These are phyloP conservation scores for Petrea volubilis DNA, from an alignment of 257 asterid genomes.

Conservation along the genomic window DNA sequence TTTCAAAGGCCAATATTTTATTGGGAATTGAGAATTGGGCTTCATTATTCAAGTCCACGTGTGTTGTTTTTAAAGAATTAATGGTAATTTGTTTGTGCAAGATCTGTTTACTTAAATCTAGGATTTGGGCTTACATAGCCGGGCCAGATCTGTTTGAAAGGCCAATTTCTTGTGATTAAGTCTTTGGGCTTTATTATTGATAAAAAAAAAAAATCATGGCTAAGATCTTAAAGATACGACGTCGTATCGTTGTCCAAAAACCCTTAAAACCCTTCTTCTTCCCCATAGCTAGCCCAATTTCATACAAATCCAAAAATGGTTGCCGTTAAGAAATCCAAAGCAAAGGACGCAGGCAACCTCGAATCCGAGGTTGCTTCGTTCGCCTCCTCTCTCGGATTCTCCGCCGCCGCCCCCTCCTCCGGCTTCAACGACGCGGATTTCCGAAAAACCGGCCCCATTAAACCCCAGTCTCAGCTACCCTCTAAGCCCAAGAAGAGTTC, in stretches of 20 bases:
- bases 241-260: slow-evolving; percentile 24
- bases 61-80: too few relatives aligned
- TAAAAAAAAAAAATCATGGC: too few relatives aligned
- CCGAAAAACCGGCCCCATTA: slow-evolving; percentile 65
- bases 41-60: too few relatives aligned
- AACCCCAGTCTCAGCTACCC: slow-evolving; percentile 22
- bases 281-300: neutral
- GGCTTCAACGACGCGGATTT: slow-evolving; percentile 91
- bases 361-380: slow-evolving; percentile 75
- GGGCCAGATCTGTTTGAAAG: too few relatives aligned
- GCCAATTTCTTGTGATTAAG: too few relatives aligned
- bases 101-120: too few relatives aligned
- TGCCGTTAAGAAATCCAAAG: slow-evolving; percentile 37
- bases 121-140: too few relatives aligned
- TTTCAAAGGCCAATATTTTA: too few relatives aligned
- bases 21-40: too few relatives aligned
- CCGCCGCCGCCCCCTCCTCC: slow-evolving; percentile 46
- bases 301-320: slow-evolving; percentile 30
- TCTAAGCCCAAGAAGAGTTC: neutral
- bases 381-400: slow-evolving; percentile 84
- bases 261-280: slow-evolving; percentile 27
- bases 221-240: too few relatives aligned
- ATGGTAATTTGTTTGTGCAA: too few relatives aligned
- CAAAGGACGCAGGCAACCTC: slow-evolving; percentile 42
- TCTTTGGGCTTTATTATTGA: too few relatives aligned